phyloP scores from a whole-genome alignment of 768 basidiomycete genomes.

The Termitomyces sp. region DNA sequence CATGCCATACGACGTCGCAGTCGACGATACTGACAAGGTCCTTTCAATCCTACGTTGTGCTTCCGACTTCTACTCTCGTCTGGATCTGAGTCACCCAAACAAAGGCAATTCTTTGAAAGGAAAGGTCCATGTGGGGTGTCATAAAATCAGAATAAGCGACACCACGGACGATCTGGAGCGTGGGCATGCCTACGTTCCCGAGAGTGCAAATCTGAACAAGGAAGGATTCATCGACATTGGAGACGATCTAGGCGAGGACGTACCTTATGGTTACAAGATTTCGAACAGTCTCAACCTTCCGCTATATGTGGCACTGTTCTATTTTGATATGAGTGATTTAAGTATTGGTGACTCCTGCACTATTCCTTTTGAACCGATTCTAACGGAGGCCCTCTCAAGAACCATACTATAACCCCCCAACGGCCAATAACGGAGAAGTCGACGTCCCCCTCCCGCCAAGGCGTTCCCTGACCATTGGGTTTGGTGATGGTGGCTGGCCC shows the following conservation, averaged over 20 bases:
- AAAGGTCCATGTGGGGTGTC: not conserved
- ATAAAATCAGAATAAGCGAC: not conserved
- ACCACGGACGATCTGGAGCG: not conserved
- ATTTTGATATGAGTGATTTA: not conserved
- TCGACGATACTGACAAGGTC: not conserved
- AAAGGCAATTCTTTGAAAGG: not conserved
- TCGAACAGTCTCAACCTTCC: not conserved
- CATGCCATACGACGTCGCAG: not conserved
- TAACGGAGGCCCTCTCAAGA: not conserved
- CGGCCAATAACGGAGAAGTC: not conserved
- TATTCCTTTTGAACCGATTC: not conserved
- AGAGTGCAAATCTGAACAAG: not conserved
- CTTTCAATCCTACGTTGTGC: not conserved
- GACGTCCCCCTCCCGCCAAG: not conserved
- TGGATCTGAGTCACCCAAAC: not conserved
- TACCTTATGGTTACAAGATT: not conserved
- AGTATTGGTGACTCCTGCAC: not conserved
- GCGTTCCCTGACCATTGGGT: slow-evolving; percentile 29
- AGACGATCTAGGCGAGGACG: too few relatives aligned
- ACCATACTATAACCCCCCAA: not conserved
- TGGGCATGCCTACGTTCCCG: not conserved
- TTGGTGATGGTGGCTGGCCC: slow-evolving; percentile 27
- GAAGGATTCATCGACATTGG: not conserved
- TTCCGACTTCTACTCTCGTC: not conserved
- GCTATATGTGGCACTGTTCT: slow-evolving; percentile 1